These are phyloP conservation scores for Clohesyomyces aquaticus DNA, from an alignment of 495 filamentous ascomycete genomes.

Conservation along the genomic window DNA sequence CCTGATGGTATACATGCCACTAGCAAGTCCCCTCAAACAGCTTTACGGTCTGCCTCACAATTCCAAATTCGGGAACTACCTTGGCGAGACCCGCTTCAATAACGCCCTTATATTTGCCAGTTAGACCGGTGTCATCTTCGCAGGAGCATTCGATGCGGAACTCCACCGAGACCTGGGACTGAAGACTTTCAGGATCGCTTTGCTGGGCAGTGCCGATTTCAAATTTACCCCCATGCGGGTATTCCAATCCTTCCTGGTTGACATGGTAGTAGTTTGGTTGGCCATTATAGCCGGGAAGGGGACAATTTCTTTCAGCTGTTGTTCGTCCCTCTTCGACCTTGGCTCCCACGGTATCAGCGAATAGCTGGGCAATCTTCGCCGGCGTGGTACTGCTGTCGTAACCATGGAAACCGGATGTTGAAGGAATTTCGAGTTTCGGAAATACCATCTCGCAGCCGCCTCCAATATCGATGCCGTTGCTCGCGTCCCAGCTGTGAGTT, in stretches of 20 bases:
- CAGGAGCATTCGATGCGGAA: too few relatives aligned
- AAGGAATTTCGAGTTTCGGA: neutral
- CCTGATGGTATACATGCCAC: too few relatives aligned
- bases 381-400: neutral
- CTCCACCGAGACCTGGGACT: too few relatives aligned
- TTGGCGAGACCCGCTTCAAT: too few relatives aligned
- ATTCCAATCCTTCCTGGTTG: neutral
- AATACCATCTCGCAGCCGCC: neutral
- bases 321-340: neutral
- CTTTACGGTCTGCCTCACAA: too few relatives aligned
- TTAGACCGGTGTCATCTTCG: too few relatives aligned
- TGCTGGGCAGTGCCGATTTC: neutral
- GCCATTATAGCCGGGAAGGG: neutral
- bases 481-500: neutral
- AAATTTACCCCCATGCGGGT: neutral
- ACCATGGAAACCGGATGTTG: neutral
- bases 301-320: neutral
- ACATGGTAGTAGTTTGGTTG: neutral
- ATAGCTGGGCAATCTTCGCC: neutral
- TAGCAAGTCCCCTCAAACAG: too few relatives aligned
- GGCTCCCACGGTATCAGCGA: neutral
- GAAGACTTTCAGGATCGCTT: too few relatives aligned
- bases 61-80: too few relatives aligned
- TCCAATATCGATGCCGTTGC: neutral
- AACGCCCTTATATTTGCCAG: too few relatives aligned